A percentile compares a stretch with the other conserved stretches of the same genome.
Evolutionary conservation across 495 filamentous ascomycete genomes (phyloP).

Genomic region (Ramalina intermedia): DNA sequence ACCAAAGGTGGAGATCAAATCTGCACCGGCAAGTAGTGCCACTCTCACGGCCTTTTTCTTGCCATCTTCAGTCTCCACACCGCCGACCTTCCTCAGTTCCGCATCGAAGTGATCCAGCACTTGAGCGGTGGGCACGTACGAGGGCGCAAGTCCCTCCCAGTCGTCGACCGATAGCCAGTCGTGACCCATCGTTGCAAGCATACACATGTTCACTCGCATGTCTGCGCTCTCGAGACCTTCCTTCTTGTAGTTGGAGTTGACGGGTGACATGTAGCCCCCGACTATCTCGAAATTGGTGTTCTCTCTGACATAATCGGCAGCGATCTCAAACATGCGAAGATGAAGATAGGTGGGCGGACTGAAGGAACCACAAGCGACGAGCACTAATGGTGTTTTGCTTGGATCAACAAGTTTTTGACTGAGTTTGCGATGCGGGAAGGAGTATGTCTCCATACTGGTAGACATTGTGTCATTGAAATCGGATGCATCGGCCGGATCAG

Average conservation of each 20-base stretch:
- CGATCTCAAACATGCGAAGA: constrained; percentile 52
- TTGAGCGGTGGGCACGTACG: constrained; percentile 2
- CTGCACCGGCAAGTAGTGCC: constrained; percentile 9
- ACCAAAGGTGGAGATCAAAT: not conserved
- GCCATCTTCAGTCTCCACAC: constrained; percentile 7
- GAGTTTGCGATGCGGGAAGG: constrained; percentile 57
- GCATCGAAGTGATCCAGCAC: constrained; percentile 12
- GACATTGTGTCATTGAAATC: constrained; percentile 14
- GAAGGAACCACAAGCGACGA: constrained; percentile 87
- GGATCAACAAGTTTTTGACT: constrained; percentile 51
- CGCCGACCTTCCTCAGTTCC: constrained; percentile 28
- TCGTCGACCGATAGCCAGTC: constrained; percentile 4
- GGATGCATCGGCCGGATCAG: not conserved
- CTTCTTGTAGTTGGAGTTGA: constrained; percentile 11
- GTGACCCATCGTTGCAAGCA: constrained; percentile 43
- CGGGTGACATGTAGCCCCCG: constrained; percentile 11
- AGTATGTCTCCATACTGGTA: constrained; percentile 39
- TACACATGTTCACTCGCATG: constrained; percentile 48
- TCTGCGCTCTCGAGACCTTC: constrained; percentile 55
- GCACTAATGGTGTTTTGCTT: constrained; percentile 60
- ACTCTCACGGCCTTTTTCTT: constrained; percentile 7
- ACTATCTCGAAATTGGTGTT: constrained; percentile 11
- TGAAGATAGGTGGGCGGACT: constrained; percentile 65
- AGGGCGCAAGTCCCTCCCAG: constrained; percentile 4
- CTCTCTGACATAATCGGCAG: constrained; percentile 9